Conservation (phyloP, 805 yeast species). For the Maudiozyma pseudohumilis region DNA sequence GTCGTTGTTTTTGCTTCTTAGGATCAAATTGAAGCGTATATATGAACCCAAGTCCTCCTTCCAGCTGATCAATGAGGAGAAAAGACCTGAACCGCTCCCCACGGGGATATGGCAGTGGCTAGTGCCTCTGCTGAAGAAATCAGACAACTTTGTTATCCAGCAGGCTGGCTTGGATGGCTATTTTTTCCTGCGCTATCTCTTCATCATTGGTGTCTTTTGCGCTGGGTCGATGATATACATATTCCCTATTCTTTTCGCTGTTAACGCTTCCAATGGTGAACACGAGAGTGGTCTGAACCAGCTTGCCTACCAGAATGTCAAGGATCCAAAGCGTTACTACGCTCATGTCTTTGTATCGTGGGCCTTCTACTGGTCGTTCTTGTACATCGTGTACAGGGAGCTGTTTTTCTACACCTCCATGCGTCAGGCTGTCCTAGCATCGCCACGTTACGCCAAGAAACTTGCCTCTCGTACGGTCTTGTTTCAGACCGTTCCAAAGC, state of each 20-base stretch:
- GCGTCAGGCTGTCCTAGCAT: conserved; percentile 65
- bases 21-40: conserved; percentile 62
- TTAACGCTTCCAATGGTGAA: conserved; percentile 64
- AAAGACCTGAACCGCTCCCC: conserved; percentile 67
- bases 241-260: conserved; percentile 68
- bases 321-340: conserved; percentile 51
- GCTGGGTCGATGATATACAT: conserved; percentile 45
- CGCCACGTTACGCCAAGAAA: conserved; percentile 70
- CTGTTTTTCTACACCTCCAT: conserved; percentile 65
- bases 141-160: conserved; percentile 65
- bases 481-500: conserved; percentile 74
- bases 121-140: conserved; percentile 47
- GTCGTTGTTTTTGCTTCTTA: conserved; percentile 49
- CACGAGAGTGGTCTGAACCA: conserved; percentile 61
- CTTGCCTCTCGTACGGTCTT: conserved; percentile 73
- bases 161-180: conserved; percentile 94
- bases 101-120: conserved; percentile 66
- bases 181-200: conserved; percentile 72
- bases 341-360: conserved; percentile 81
- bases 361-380: conserved; percentile 60
- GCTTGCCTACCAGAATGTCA: conserved; percentile 69
- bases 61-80: conserved; percentile 47
- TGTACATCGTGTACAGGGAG: conserved; percentile 76
- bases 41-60: conserved; percentile 75
- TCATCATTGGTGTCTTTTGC: conserved; percentile 43